Conservation (phyloP, 805 yeast genomes). For the Metschnikowia cubensis region DNA sequence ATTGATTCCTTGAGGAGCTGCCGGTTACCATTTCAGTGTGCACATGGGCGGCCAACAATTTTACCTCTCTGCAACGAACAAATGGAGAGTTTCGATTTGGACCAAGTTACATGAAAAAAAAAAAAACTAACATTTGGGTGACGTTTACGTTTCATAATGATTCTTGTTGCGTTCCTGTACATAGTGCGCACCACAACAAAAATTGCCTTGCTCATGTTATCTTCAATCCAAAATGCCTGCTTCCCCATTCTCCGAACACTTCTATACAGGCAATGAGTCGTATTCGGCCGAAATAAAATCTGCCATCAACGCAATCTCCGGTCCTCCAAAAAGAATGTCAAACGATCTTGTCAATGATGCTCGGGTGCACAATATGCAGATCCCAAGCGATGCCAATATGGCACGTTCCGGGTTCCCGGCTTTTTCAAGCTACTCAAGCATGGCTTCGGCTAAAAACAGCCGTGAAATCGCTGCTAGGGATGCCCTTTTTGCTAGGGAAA, state of each 20-base stretch:
- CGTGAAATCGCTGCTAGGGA: neutral
- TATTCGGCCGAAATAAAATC: constrained; percentile 2
- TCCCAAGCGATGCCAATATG: neutral
- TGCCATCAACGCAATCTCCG: constrained; percentile 4
- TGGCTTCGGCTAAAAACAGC: neutral
- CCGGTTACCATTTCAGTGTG: constrained; percentile 68
- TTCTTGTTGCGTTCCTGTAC: neutral
- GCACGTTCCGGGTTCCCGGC: neutral
- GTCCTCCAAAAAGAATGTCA: constrained; percentile 15
- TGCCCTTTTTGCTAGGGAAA: neutral
- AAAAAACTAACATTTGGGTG: too few species aligned
- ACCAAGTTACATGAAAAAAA: neutral
- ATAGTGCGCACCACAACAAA: neutral
- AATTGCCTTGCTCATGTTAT: neutral
- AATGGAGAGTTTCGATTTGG: neutral
- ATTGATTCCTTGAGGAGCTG: constrained; percentile 45
- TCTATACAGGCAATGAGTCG: constrained; percentile 8
- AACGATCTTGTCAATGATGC: constrained; percentile 10
- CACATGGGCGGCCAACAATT: constrained; percentile 79
- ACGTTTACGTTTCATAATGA: neutral
- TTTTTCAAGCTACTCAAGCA: neutral
- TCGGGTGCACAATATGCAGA: constrained; percentile 5
- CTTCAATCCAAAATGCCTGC: constrained; percentile 5
- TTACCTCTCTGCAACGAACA: constrained; percentile 42
- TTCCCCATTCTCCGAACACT: constrained; percentile 5